Conservation (phyloP, 1,284 basidiomycete species). For the Leccinum laetum region DNA sequence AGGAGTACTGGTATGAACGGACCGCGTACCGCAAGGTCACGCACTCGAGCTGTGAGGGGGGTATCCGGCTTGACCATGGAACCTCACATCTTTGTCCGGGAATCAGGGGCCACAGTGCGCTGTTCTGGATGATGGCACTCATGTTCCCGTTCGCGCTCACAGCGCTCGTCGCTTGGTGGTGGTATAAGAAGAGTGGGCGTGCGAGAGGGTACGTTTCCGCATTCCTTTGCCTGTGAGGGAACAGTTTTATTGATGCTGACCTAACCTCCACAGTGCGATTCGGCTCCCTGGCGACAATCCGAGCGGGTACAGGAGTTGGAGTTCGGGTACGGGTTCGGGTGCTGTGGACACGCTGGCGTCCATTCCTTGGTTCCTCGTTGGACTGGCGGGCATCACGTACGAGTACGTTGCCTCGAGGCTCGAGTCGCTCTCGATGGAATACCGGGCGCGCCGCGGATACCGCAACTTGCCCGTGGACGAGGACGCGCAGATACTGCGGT, state of each 20-base stretch:
- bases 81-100: conserved; percentile 77
- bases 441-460: conserved; percentile 67
- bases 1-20: conserved; percentile 88
- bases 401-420: conserved; percentile 56
- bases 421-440: conserved; percentile 41
- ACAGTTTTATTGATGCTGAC: conserved; percentile 10
- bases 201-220: conserved; percentile 63
- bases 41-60: conserved; percentile 82
- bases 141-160: conserved; percentile 76
- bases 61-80: conserved; percentile 73
- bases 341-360: conserved; percentile 73
- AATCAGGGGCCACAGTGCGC: conserved; percentile 61
- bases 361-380: conserved; percentile 86
- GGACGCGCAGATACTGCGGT: conserved; percentile 81
- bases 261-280: conserved; percentile 55
- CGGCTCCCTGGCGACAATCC: conserved; percentile 60
- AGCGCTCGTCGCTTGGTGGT: conserved; percentile 76
- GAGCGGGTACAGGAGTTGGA: conserved; percentile 33
- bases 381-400: conserved; percentile 73
- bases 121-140: conserved; percentile 76
- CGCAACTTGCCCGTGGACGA: conserved; percentile 84
- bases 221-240: neutral
- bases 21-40: conserved; percentile 89
- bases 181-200: conserved; percentile 67
- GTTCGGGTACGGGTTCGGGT: conserved; percentile 38